Conservation (phyloP, 148 eudicot species). For the Gaultheria prostrata region DNA sequence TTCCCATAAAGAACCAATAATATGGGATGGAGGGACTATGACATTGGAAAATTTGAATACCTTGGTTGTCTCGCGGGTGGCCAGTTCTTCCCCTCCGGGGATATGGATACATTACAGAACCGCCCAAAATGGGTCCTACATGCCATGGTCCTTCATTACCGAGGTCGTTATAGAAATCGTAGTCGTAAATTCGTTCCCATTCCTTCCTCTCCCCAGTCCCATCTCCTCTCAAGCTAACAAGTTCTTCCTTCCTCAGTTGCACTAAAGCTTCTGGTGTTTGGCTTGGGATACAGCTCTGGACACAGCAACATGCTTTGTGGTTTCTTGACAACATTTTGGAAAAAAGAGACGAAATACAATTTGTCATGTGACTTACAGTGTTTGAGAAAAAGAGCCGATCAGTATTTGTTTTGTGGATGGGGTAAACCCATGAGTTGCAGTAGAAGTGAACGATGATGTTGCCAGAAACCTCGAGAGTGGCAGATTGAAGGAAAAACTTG, state of each 20-base stretch:
- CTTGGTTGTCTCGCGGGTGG: slow-evolving; percentile 33
- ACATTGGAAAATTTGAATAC: slow-evolving; percentile 20
- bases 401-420: slow-evolving; percentile 18
- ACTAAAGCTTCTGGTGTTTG: slow-evolving; percentile 44
- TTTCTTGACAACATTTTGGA: neutral
- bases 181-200: slow-evolving; percentile 50
- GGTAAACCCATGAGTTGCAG: slow-evolving; percentile 34
- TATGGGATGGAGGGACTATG: neutral
- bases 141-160: slow-evolving; percentile 31
- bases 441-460: slow-evolving; percentile 14
- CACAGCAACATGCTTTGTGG: neutral
- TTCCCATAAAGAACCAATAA: neutral
- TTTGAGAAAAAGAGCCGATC: slow-evolving; percentile 28
- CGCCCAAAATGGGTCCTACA: slow-evolving; percentile 48
- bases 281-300: slow-evolving; percentile 38
- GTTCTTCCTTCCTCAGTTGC: slow-evolving; percentile 39
- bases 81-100: slow-evolving; percentile 74
- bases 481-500: slow-evolving; percentile 25
- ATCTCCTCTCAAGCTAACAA: slow-evolving; percentile 39
- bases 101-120: slow-evolving; percentile 42
- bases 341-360: neutral
- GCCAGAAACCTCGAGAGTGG: slow-evolving; percentile 6
- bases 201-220: slow-evolving; percentile 37
- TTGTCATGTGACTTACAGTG: slow-evolving; percentile 17
- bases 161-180: slow-evolving; percentile 54